Evolutionary conservation across 2,329 filamentous ascomycete genomes (phyloP), one percentile per base, ranked within the genome.

Genomic region (Aspergillus phoenicis): DNA sequence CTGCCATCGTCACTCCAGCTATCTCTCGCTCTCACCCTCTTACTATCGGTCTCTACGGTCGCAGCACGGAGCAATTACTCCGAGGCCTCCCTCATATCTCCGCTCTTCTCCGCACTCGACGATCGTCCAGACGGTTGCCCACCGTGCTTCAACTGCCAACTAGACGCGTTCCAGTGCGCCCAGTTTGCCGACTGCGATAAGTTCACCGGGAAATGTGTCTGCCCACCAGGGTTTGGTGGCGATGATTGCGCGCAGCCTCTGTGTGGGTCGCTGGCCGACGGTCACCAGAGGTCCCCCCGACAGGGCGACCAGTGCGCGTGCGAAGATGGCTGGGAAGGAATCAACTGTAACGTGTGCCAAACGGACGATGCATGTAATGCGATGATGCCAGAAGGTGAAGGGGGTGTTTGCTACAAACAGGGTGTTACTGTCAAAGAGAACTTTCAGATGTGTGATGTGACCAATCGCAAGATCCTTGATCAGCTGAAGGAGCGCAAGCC

Each of bases 301-400:
- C 81, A 87, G 56, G 87, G 86, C 64, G 83, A 87, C 60, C 81
- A 83, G 43, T 99, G 95, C 79, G 81, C 92, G 45, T 99, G 95
- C 77, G 90, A 93, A 72, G 91, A 96, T 39, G 95, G 95, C 59
- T 99, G 95, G 95, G 86, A 86, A 43, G 95, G 95, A 65, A 94
- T 99, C 80, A 99, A 99, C 82, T 99, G 95, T 85, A 99, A 95
- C 71, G 91, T 99, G 59, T 99, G 95, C 78, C 88, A 89, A 62
- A 87, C 88, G 4, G 84, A 98, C 74, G 82, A 89, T 67, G 93
- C 91, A 15, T 99, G 95, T 73, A 87, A 95, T 74, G 88, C 91
- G 36, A 82, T 99, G 77, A 96, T 96, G 88, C 91, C 91, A 4
- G 87, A 89, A 13, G 86, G 86, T 3, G 85, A 91, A 63, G 92